Base-by-base conservation (phyloP, 192 early-diverging fungal species). In the Geranomyces michiganensis region DNA sequence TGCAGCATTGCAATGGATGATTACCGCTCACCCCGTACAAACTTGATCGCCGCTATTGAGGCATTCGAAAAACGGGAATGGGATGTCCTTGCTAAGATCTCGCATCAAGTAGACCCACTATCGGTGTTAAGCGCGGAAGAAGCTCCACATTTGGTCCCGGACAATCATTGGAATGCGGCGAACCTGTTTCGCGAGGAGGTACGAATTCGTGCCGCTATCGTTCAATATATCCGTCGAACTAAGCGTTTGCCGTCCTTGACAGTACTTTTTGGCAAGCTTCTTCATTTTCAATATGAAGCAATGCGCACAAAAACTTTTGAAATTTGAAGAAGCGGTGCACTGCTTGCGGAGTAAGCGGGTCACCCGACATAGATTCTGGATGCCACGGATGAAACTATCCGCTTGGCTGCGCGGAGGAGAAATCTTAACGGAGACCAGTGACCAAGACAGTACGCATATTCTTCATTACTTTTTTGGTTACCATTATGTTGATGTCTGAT, bases 201-300 rank as follows among this genome's bases (percentile, higher is more conserved):
- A 41, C 10, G 36, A n/a, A n/a, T n/a, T n/a, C n/a, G n/a, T n/a
- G n/a, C n/a, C n/a, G n/a, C n/a, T n/a, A n/a, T n/a, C n/a, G n/a
- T n/a, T n/a, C n/a, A n/a, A n/a, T n/a, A n/a, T n/a, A n/a, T n/a
- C n/a, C n/a, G n/a, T n/a, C n/a, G n/a, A n/a, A n/a, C n/a, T n/a
- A n/a, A n/a, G n/a, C n/a, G n/a, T n/a, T n/a, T n/a, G n/a, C n/a
- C n/a, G n/a, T n/a, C n/a, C 36, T 41, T 41, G 3, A 3, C 36
- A 41, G 41, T 75, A 70, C 46, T 58, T 70, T 32, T 22, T 75
- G 36, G 66, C 67, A 24, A 45, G 44, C 51, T 75, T 75, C 36
- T 75, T 75, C 51, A 51, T 70, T 15, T 75, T 75, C 49, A 70
- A 68, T 41, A 22, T 75, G 48, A 47, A 56, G 29, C 68, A 75